Conservation (phyloP, 2,329 filamentous ascomycete genomes). For the Verticillium tricorpus region DNA sequence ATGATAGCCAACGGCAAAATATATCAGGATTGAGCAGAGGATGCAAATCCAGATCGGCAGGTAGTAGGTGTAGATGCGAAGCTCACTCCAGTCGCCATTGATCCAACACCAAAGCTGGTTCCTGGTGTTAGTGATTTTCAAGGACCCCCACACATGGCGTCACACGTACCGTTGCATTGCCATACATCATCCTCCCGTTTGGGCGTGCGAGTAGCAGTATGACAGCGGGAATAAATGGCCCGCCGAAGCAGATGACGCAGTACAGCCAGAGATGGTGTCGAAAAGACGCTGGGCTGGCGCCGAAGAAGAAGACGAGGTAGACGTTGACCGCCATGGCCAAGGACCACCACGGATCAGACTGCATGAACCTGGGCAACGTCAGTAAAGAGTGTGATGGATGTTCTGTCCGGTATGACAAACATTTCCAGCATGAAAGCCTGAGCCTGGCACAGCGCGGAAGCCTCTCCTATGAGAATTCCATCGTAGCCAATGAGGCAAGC, state of each 20-base stretch:
- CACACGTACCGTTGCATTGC: conserved; percentile 49
- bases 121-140: not conserved
- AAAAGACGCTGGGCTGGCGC: conserved; percentile 62
- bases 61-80: conserved; percentile 59
- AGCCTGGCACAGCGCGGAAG: conserved; percentile 55
- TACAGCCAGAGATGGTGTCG: conserved; percentile 70
- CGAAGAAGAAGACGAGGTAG: conserved; percentile 62
- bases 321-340: conserved; percentile 82
- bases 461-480: conserved; percentile 50
- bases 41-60: conserved; percentile 59
- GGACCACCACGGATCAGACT: conserved; percentile 72
- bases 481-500: conserved; percentile 69
- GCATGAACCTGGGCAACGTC: conserved; percentile 60
- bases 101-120: conserved; percentile 60
- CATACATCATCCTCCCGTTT: conserved; percentile 34
- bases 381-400: not conserved
- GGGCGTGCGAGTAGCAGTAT: conserved; percentile 53
- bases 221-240: conserved; percentile 64
- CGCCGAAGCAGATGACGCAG: conserved; percentile 64
- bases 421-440: conserved; percentile 63
- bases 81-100: conserved; percentile 44
- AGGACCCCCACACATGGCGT: not conserved
- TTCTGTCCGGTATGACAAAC: conserved; percentile 37
- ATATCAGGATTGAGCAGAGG: conserved; percentile 48
- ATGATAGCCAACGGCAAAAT: conserved; percentile 53